Evolutionary conservation across 768 basidiomycete genomes (phyloP).

Genomic region (Cystofilobasidium capitatum): DNA sequence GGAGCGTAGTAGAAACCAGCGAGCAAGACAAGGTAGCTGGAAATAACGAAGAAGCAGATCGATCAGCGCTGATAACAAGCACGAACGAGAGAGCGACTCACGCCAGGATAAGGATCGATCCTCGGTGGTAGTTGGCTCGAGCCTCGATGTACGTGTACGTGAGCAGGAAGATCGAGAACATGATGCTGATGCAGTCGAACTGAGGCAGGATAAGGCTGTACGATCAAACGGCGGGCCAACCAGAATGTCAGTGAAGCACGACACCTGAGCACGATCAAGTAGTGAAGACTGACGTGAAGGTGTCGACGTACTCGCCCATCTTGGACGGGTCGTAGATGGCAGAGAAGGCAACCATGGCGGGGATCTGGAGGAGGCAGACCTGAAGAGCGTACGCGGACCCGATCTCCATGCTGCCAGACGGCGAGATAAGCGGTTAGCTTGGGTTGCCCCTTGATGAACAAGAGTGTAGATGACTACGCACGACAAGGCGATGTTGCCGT

Average conservation of each 20-base stretch:
- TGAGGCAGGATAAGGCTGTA: slow-evolving; percentile 87
- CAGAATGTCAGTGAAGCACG: not conserved
- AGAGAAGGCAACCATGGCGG: slow-evolving; percentile 97
- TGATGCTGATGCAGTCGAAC: slow-evolving; percentile 79
- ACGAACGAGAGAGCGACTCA: slow-evolving; percentile 36
- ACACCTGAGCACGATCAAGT: not conserved
- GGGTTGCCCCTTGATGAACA: not conserved
- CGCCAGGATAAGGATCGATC: slow-evolving; percentile 90
- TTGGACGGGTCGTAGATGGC: slow-evolving; percentile 82
- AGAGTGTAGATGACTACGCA: slow-evolving; percentile 38
- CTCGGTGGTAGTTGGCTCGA: slow-evolving; percentile 84
- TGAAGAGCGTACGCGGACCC: slow-evolving; percentile 98
- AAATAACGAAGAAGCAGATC: not conserved
- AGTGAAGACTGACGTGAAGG: slow-evolving; percentile 69
- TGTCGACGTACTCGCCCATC: slow-evolving; percentile 76
- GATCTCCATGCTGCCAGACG: slow-evolving; percentile 77
- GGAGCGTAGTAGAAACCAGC: slow-evolving; percentile 81
- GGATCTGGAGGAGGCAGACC: slow-evolving; percentile 93
- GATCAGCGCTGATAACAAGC: slow-evolving; percentile 20
- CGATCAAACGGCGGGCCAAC: not conserved
- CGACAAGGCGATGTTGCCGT: slow-evolving; percentile 95
- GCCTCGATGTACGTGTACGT: slow-evolving; percentile 97
- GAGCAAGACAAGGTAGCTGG: slow-evolving; percentile 78
- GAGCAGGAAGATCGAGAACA: slow-evolving; percentile 86
- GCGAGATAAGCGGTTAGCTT: not conserved